A percentile compares a stretch with the other conserved stretches of the same genome.
phyloP scores from a whole-genome alignment of 2,329 filamentous ascomycete species.

The Trichoderma breve region DNA sequence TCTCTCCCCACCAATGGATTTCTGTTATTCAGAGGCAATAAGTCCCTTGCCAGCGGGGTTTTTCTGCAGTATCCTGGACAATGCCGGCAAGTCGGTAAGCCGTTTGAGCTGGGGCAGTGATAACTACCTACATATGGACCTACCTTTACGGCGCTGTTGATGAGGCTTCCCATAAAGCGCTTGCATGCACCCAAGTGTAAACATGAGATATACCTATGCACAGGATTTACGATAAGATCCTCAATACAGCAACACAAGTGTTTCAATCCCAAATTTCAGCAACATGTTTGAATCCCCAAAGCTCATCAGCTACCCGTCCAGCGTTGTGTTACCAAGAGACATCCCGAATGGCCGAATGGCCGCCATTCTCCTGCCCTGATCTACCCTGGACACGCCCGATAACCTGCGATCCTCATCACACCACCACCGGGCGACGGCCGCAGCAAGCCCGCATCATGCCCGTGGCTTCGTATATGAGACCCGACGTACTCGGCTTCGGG shows the following conservation, averaged over 20 bases:
- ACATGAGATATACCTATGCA: too few relatives aligned
- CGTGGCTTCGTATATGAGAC: neutral
- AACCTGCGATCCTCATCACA: neutral
- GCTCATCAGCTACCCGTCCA: neutral
- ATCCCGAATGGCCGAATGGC: neutral
- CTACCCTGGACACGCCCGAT: neutral
- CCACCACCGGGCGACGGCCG: neutral
- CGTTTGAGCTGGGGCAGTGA: neutral
- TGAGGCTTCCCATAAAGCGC: neutral
- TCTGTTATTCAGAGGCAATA: neutral
- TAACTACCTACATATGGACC: neutral
- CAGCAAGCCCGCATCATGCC: neutral
- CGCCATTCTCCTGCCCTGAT: neutral
- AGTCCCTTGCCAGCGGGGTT: neutral
- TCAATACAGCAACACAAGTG: neutral
- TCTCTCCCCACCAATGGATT: neutral
- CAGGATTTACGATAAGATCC: neutral
- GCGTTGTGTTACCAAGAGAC: neutral
- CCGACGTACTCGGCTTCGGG: neutral
- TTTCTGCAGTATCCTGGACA: neutral
- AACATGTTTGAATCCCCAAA: neutral
- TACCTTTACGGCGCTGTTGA: neutral
- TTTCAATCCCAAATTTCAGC: neutral
- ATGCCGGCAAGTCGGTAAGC: neutral
- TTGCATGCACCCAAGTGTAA: neutral